Evolutionary conservation across 2,329 filamentous ascomycete genomes (phyloP).

Genomic region (Cryphonectria nitschkei): DNA sequence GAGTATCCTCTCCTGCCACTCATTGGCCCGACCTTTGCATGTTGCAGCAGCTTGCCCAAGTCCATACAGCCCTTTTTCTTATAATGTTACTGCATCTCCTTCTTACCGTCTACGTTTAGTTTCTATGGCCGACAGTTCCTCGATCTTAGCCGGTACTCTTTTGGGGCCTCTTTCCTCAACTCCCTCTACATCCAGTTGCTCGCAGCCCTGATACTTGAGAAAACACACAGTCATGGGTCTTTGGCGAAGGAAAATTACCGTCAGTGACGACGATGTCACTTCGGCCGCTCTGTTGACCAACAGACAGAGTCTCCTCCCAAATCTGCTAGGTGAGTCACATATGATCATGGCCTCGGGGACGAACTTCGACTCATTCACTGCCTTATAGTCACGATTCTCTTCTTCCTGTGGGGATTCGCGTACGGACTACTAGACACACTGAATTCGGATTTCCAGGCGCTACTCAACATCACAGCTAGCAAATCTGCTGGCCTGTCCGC

Average conservation of each 20-base stretch:
- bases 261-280: conserved; percentile 40
- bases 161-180: not conserved
- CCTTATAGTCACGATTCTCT: conserved; percentile 38
- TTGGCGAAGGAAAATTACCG: conserved; percentile 39
- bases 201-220: conserved; percentile 1
- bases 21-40: not conserved
- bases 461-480: conserved; percentile 49
- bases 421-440: conserved; percentile 40
- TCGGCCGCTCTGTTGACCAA: conserved; percentile 39
- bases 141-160: not conserved
- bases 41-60: not conserved
- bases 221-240: conserved; percentile 32
- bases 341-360: not conserved
- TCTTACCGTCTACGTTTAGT: not conserved
- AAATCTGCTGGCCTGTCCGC: conserved; percentile 53
- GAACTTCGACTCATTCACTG: not conserved
- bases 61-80: not conserved
- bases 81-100: not conserved
- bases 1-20: not conserved
- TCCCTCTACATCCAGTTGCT: not conserved
- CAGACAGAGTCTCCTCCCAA: conserved; percentile 41
- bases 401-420: conserved; percentile 44
- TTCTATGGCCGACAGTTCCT: not conserved
- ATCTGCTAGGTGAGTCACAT: conserved; percentile 32
- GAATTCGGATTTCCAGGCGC: conserved; percentile 33